These are phyloP conservation scores for Schizothecium vesticola DNA, from an alignment of 495 filamentous ascomycete species.

Conservation along the genomic window DNA sequence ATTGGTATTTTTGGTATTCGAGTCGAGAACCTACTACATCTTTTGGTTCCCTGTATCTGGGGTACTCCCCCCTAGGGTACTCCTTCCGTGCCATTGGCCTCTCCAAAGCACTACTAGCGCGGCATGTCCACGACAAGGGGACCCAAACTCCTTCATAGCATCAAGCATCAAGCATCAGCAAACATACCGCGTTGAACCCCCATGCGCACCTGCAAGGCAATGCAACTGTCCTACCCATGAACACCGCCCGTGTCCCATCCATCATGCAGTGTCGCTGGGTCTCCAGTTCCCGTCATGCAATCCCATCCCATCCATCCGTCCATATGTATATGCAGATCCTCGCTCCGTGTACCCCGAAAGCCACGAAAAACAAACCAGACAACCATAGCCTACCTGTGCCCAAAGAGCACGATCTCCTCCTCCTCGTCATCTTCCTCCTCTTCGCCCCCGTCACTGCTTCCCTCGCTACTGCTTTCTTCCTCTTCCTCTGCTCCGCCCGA, in stretches of 20 bases:
- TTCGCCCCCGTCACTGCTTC: constrained; percentile 22
- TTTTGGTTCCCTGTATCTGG: neutral
- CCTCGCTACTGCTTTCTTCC: constrained; percentile 35
- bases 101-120: neutral
- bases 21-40: neutral
- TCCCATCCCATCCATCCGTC: neutral
- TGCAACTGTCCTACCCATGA: neutral
- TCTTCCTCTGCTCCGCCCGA: constrained; percentile 22
- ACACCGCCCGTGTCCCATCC: neutral
- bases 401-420: constrained; percentile 62
- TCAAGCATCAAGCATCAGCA: neutral
- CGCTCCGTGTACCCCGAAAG: neutral
- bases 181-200: neutral
- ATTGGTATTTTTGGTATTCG: neutral
- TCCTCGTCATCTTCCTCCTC: constrained; percentile 50
- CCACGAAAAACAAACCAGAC: neutral
- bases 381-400: constrained; percentile 49
- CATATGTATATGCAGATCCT: neutral
- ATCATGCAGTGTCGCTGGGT: neutral
- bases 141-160: neutral
- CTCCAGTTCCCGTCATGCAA: neutral
- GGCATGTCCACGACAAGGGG: neutral
- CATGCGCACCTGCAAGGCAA: neutral
- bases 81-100: neutral
- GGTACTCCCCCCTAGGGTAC: neutral